Evolutionary conservation across 208 protist species (phyloP), one percentile per base, ranked within the genome.

Genomic region (Crithidia bombi): DNA sequence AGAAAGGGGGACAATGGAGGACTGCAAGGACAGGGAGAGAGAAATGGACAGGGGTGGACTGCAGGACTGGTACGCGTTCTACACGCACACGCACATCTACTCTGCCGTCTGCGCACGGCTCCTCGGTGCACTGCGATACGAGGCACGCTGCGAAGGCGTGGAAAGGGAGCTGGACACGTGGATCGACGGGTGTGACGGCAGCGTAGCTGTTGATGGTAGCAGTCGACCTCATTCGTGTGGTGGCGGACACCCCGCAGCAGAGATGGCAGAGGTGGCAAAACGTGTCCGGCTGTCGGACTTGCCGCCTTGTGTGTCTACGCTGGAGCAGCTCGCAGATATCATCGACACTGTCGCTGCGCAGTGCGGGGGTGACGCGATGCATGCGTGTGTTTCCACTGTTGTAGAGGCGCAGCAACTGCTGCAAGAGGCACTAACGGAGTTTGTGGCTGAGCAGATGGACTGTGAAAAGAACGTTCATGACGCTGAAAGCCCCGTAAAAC

Each of bases 131-230:
- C 35, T 75, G 43, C 59, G 41, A 19, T 54, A 49, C 15, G 69
- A 75, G 62, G 50, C 43, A 4, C 41, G 44, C 39, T 69, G 39
- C 23, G 69, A 75, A 43, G 69, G 69, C n/a, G 69, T 75, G n/a
- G 69, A 49, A 43, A 7, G 33, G 41, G 62, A 75, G 51, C 44
- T 75, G 39, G 61, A 55, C 23, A 64, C 32, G 19, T 75, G 69
- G 69, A 55, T 67, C 32, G 51, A 75, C 32, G 3, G 49, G 25
- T 7, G 66, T 15, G 25, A 7, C 30, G 14, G 32, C 43, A 21
- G 56, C 59, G n/a, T n/a, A n/a, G n/a, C n/a, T n/a, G n/a, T n/a
- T n/a, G n/a, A n/a, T n/a, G n/a, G n/a, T n/a, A n/a, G n/a, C n/a
- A n/a, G n/a, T n/a, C n/a, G n/a, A n/a, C n/a, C n/a, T n/a, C n/a